Evolutionary conservation across 495 filamentous ascomycete genomes (phyloP).

Genomic region (Sabuloglossum arenarium): DNA sequence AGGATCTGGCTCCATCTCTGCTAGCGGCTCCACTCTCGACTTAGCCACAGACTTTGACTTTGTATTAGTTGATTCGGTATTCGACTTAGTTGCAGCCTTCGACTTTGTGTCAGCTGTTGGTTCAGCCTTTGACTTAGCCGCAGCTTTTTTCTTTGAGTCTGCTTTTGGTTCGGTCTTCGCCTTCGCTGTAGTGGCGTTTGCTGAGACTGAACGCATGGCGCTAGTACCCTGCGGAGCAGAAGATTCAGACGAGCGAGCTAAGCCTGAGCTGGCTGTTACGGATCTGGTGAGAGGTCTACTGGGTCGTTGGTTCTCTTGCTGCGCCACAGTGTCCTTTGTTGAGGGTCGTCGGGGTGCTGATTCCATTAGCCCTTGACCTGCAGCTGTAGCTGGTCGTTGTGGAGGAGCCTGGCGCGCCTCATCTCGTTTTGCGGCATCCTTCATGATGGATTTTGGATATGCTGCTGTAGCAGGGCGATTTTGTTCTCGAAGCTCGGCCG

Average conservation of each 20-base stretch:
- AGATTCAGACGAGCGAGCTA: neutral
- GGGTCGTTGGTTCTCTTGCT: neutral
- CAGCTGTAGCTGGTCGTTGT: neutral
- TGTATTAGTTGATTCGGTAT: neutral
- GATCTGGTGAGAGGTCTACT: neutral
- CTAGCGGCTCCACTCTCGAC: neutral
- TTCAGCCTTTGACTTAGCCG: neutral
- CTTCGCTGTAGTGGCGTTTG: neutral
- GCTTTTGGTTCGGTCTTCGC: neutral
- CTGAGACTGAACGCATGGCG: neutral
- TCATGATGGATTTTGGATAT: neutral
- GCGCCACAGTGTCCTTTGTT: neutral
- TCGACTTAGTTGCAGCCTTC: neutral
- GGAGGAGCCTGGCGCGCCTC: neutral
- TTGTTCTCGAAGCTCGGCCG: constrained; percentile 21
- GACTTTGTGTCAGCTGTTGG: neutral
- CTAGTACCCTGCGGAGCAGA: neutral
- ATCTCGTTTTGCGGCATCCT: neutral
- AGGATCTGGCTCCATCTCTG: neutral
- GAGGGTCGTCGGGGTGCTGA: neutral
- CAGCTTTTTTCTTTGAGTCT: neutral
- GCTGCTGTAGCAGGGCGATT: neutral
- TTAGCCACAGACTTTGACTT: neutral
- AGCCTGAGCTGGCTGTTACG: neutral
- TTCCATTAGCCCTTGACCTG: neutral